Evolutionary conservation across 257 asterid species (phyloP).

Genomic region (Ajuga chamaepitys): DNA sequence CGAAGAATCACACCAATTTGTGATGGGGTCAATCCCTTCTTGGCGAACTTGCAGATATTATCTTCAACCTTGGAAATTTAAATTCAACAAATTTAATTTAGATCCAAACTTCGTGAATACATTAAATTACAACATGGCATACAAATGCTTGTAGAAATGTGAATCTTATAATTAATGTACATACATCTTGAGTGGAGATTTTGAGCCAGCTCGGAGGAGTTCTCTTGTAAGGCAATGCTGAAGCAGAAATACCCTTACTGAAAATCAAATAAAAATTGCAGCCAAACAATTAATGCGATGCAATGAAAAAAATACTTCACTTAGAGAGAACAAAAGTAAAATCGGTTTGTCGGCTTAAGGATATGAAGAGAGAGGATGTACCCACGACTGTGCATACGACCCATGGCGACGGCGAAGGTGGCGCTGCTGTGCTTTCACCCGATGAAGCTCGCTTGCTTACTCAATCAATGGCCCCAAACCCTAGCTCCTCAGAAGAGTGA

Average conservation of each 20-base stretch:
- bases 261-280: not conserved
- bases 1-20: slow-evolving; percentile 54
- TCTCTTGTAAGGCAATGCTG: slow-evolving; percentile 46
- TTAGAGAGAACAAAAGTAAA: not conserved
- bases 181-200: slow-evolving; percentile 32
- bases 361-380: not conserved
- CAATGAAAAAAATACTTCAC: not conserved
- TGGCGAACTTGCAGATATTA: slow-evolving; percentile 39
- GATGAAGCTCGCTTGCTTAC: slow-evolving; percentile 4
- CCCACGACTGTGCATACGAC: slow-evolving; percentile 95
- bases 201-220: slow-evolving; percentile 45
- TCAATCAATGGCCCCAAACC: slow-evolving; percentile 15
- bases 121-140: not conserved
- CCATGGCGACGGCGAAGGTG: slow-evolving; percentile 54
- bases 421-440: slow-evolving; percentile 18
- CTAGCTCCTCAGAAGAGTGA: not conserved
- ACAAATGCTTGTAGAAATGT: not conserved
- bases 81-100: not conserved
- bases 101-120: not conserved
- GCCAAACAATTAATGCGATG: not conserved
- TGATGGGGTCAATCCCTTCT: slow-evolving; percentile 40
- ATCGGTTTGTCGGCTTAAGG: too few relatives aligned
- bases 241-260: slow-evolving; percentile 49
- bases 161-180: not conserved
- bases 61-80: slow-evolving; percentile 30